Evolutionary conservation across 176 grass and related monocot genomes (phyloP), one percentile per base, ranked within the genome.

Genomic region (Pontederia crassipes): DNA sequence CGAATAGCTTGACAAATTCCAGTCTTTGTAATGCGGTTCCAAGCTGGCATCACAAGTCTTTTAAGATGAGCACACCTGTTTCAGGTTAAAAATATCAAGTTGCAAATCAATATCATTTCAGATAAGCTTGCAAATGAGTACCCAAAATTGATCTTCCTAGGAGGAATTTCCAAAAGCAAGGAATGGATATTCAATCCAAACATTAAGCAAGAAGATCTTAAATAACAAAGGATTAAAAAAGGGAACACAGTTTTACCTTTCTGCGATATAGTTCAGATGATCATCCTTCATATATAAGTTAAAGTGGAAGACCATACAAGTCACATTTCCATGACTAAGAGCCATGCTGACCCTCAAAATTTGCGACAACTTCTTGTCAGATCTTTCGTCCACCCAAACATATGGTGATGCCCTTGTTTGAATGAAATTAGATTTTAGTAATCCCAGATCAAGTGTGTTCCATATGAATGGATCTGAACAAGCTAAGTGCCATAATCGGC

Each of bases 231-330:
- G 20, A 11, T 18, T 45, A 12, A 71, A 64, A 76, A 49, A 56
- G 15, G 55, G 8, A 62, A 49, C 28, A 67, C 15, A 18, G 26
- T 67, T 52, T 92, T 98, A 92, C 93, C 93, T 98, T 61, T 83
- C 60, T 69, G 88, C 80, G 45, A 98, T 98, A 69, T 85, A 88
- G 65, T 74, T 77, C 59, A 98, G 76, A 60, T 98, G 93, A 10
- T 92, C 88, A 77, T 98, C 93, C 70, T 98, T 98, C 93, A 98
- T 89, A 67, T 75, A 98, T 54, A 98, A 55, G 73, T 92, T 92
- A 72, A 87, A 98, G 79, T 98, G 93, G 54, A 98, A 92, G 76
- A 98, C 89, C 82, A 98, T 81, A 62, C 68, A 86, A 40, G 75
- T 81, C 20, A 89, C 79, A 68, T 81, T 92, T 80, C 79, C 79